phyloP scores from a whole-genome alignment of 805 yeast species.

The Cyberlindnera mrakii region DNA sequence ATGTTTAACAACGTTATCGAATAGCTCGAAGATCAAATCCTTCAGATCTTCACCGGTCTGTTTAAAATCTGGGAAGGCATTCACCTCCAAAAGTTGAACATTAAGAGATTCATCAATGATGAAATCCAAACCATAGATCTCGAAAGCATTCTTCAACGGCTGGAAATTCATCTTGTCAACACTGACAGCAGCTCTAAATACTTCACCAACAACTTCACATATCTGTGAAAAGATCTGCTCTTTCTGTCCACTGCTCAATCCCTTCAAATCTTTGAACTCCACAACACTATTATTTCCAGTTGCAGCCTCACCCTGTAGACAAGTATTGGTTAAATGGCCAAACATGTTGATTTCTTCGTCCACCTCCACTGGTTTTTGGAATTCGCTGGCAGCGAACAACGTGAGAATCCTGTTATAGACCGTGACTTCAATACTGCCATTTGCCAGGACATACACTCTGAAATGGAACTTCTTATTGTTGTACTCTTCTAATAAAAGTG shows the following conservation, averaged over 20 bases:
- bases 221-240: slow-evolving; percentile 46
- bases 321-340: slow-evolving; percentile 91
- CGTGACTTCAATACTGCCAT: slow-evolving; percentile 68
- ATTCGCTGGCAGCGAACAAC: slow-evolving; percentile 63
- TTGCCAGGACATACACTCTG: slow-evolving; percentile 73
- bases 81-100: slow-evolving; percentile 73
- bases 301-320: slow-evolving; percentile 60
- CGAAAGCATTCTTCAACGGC: slow-evolving; percentile 76
- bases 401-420: slow-evolving; percentile 79
- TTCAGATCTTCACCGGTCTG: slow-evolving; percentile 85
- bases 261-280: slow-evolving; percentile 54
- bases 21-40: slow-evolving; percentile 56
- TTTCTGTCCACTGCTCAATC: slow-evolving; percentile 32
- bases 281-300: slow-evolving; percentile 42
- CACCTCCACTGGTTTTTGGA: slow-evolving; percentile 26
- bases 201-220: slow-evolving; percentile 55
- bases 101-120: slow-evolving; percentile 51
- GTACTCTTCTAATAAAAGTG: slow-evolving; percentile 59
- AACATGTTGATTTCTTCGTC: slow-evolving; percentile 34
- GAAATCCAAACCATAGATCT: slow-evolving; percentile 86
- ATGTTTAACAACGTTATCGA: slow-evolving; percentile 46
- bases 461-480: slow-evolving; percentile 79
- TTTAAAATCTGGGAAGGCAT: slow-evolving; percentile 93
- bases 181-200: slow-evolving; percentile 73
- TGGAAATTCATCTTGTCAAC: slow-evolving; percentile 83